Percentiles rank a stretch among this genome's conserved stretches.
phyloP scores from a whole-genome alignment of 139 green algal species.

The Chlamydomonas incerta region DNA sequence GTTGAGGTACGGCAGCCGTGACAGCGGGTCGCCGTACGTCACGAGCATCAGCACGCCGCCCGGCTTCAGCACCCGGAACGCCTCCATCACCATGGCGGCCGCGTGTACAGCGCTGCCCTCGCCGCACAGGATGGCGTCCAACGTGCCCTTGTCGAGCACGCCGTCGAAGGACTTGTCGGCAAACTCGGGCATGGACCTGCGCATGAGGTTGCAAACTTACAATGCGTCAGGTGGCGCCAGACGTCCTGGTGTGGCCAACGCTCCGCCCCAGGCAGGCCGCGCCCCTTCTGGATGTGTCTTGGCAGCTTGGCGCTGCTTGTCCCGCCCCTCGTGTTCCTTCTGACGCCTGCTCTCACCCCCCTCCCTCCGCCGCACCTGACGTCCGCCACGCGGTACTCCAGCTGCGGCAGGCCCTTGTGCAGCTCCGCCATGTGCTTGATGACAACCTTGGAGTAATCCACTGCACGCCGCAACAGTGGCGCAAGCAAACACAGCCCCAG shows the following conservation, averaged over 20 bases:
- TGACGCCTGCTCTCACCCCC: no score
- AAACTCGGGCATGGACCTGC: constrained; percentile 55
- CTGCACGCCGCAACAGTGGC: no score
- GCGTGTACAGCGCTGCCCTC: constrained; percentile 10
- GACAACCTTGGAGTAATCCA: constrained; percentile 10
- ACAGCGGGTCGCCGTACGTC: constrained; percentile 52
- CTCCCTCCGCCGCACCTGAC: constrained; percentile 21
- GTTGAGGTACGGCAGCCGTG: constrained; percentile 41
- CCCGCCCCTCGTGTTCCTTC: no score
- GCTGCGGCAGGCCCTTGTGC: constrained; percentile 40
- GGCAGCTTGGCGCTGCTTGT: no score
- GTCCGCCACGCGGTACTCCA: constrained; percentile 60
- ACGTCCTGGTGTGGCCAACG: no score
- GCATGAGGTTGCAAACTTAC: no score
- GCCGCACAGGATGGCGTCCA: constrained; percentile 64
- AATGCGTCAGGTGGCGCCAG: no score
- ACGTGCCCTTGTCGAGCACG: constrained; percentile 71
- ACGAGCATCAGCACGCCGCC: constrained; percentile 39
- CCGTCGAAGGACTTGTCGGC: constrained; percentile 43
- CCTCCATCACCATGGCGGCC: constrained; percentile 41
- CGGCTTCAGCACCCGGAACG: constrained; percentile 41
- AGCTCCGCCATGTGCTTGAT: constrained; percentile 58
- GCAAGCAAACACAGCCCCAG: no score
- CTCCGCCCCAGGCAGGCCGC: no score
- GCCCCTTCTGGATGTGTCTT: no score